Evolutionary conservation across 108 stramenopile genomes (phyloP).

Genomic region (Skeletonema grethae): DNA sequence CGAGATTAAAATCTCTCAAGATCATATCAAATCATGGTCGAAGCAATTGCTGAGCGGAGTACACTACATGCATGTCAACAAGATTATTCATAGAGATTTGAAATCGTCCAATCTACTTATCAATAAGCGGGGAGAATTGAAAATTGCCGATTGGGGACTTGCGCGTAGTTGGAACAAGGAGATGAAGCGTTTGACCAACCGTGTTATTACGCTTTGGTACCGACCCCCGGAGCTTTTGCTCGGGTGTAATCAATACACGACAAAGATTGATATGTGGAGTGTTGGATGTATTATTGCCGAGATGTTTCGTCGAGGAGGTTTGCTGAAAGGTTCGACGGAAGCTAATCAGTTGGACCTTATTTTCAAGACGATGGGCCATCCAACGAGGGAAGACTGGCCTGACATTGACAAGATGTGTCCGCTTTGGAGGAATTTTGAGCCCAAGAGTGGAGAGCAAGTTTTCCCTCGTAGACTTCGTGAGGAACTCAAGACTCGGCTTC

Average conservation of each 20-base stretch:
- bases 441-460: constrained; percentile 44
- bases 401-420: constrained; percentile 66
- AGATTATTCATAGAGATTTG: constrained; percentile 94
- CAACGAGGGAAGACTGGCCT: constrained; percentile 75
- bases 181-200: constrained; percentile 90
- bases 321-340: constrained; percentile 72
- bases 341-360: constrained; percentile 83
- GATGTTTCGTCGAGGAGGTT: constrained; percentile 85
- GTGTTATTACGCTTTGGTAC: constrained; percentile 97
- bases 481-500: constrained; percentile 61
- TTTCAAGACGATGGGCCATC: constrained; percentile 79
- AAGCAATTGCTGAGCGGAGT: constrained; percentile 89
- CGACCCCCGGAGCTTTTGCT: constrained; percentile 95
- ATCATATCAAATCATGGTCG: constrained; percentile 92
- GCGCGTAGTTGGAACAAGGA: constrained; percentile 89
- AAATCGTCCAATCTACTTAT: constrained; percentile 94
- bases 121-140: constrained; percentile 85
- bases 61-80: constrained; percentile 93
- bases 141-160: constrained; percentile 97
- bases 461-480: constrained; percentile 71
- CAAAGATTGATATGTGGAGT: constrained; percentile 96
- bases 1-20: constrained; percentile 81
- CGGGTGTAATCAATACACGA: constrained; percentile 79
- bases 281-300: constrained; percentile 98
- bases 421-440: constrained; percentile 80